Conservation (phyloP, 768 basidiomycete species). For the Boletus rufocinnamomeus region DNA sequence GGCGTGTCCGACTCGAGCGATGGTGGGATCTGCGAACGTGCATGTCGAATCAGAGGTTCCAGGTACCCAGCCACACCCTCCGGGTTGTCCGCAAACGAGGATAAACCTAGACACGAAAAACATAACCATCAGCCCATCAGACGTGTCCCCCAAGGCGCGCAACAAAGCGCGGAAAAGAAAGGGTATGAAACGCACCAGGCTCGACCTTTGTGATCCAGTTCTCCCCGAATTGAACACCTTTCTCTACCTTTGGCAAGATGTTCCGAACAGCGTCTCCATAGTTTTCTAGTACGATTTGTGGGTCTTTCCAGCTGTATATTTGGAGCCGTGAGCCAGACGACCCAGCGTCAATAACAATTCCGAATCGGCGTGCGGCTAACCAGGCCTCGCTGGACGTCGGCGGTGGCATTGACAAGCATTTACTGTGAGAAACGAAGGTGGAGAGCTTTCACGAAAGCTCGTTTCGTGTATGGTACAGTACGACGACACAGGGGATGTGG, state of each 20-base stretch:
- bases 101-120: slow-evolving; percentile 63
- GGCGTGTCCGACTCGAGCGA: slow-evolving; percentile 84
- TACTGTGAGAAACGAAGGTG: slow-evolving; percentile 29
- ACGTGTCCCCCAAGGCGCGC: background rate
- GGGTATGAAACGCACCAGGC: slow-evolving; percentile 65
- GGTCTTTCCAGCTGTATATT: slow-evolving; percentile 96
- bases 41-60: slow-evolving; percentile 80
- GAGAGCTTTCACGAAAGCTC: slow-evolving; percentile 20
- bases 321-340: slow-evolving; percentile 95
- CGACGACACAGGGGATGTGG: background rate
- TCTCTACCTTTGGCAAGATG: slow-evolving; percentile 83
- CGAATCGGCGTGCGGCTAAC: slow-evolving; percentile 81
- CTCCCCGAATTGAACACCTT: slow-evolving; percentile 78
- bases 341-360: slow-evolving; percentile 97
- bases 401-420: slow-evolving; percentile 64
- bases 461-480: slow-evolving; percentile 13
- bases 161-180: too few species aligned
- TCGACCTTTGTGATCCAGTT: slow-evolving; percentile 92
- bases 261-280: slow-evolving; percentile 51
- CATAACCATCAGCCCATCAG: background rate
- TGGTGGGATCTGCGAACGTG: slow-evolving; percentile 80
- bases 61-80: slow-evolving; percentile 75
- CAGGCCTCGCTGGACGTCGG: slow-evolving; percentile 70
- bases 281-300: slow-evolving; percentile 58
- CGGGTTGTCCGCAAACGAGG: slow-evolving; percentile 72